Base-by-base conservation (phyloP, 1,284 basidiomycete species). In the Sanghuangporus weigelae region DNA sequence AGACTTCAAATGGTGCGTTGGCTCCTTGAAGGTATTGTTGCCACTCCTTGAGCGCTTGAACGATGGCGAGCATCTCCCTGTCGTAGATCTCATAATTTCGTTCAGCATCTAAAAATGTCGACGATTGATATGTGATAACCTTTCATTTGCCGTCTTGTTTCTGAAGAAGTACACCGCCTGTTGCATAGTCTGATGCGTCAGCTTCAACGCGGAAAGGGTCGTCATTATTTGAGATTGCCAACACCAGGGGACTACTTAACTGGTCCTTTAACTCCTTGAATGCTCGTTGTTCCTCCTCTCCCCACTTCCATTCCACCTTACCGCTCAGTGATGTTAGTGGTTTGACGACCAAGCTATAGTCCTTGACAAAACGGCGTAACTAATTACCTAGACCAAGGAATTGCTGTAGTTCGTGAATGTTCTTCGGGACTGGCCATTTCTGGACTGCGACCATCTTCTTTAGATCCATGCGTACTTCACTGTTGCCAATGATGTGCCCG, bases 31-130 rank as follows among this genome's bases (percentile, higher is more conserved):
- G 72, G 59, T 73, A 74, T 44, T 74, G 71, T 6, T 71, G 56
- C 76, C 75, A 80, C 44, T 69, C 72, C 59, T 76, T 66, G 12
- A 78, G 63, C 0, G 72, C 66, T 21, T 64, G 8, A 7, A 79
- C 73, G 19, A 81, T 75, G 0, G 76, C 74, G 0, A 82, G 44
- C 14, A 84, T 60, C 71, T 85, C 81, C 59, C 76, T 72, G 66
- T 85, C 77, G 67, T 80, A 75, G 40, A 79, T 78, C 21, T 76
- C 71, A 67, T 82, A 83, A 66, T 83, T 83, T 6, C 70, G 57
- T 69, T 76, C 68, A 2, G 68, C 61, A 44, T 67, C 63, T 35
- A 69, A 69, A 12, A 79, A 63, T 0, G 68, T 36, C 59, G 75
- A 69, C 0, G 73, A 77, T 3, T 71, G 48, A 63, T 69, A 75